phyloP scores from a whole-genome alignment of 352 stramenopile genomes.

The Phytophthora niederhauseri region DNA sequence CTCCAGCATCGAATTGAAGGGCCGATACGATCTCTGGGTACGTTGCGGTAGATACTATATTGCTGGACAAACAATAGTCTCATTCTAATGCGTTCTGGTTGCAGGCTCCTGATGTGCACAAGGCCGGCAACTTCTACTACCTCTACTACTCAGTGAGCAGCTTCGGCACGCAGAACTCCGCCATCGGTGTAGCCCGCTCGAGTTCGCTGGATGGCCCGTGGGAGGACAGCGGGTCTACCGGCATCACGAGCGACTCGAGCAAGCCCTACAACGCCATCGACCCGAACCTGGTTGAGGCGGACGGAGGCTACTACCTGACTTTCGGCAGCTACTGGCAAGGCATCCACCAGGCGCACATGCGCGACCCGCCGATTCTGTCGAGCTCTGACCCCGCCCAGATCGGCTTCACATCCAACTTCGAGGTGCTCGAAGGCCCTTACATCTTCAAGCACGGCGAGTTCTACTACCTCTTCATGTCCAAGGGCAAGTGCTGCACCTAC shows the following conservation, averaged over 20 bases:
- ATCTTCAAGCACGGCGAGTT: slow-evolving; percentile 45
- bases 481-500: slow-evolving; percentile 46
- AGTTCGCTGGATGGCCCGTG: slow-evolving; percentile 48
- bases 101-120: slow-evolving; percentile 44
- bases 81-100: not conserved
- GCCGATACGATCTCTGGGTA: slow-evolving; percentile 51
- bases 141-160: slow-evolving; percentile 61
- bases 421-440: slow-evolving; percentile 44
- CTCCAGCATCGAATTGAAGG: slow-evolving; percentile 50
- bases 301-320: slow-evolving; percentile 37
- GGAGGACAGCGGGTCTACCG: slow-evolving; percentile 41
- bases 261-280: slow-evolving; percentile 63
- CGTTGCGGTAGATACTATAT: not conserved
- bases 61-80: not conserved
- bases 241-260: slow-evolving; percentile 30
- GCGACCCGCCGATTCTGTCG: slow-evolving; percentile 22
- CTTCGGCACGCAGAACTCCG: slow-evolving; percentile 50
- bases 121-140: slow-evolving; percentile 59
- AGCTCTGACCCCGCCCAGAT: slow-evolving; percentile 23
- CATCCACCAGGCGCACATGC: slow-evolving; percentile 33
- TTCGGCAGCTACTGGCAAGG: slow-evolving; percentile 52
- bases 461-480: slow-evolving; percentile 59
- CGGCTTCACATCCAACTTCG: slow-evolving; percentile 36
- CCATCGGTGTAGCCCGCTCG: slow-evolving; percentile 48
- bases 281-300: slow-evolving; percentile 40